Evolutionary conservation across 305 asterid genomes (phyloP).

Genomic region (Coffea humblotiana): DNA sequence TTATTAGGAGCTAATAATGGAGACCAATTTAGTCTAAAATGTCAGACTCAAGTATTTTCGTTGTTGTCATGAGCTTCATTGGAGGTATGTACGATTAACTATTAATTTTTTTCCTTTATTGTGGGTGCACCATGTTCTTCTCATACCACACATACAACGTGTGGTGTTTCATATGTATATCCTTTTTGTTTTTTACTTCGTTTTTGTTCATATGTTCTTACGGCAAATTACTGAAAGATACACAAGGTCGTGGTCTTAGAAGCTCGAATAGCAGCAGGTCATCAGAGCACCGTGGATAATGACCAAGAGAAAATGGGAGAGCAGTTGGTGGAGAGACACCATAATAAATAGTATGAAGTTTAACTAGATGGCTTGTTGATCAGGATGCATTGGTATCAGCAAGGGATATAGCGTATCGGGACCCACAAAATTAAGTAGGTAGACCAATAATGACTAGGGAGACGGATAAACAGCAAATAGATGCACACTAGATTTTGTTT

Average conservation of each 20-base stretch:
- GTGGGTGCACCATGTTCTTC: too few species aligned
- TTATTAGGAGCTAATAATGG: background rate
- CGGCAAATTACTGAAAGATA: background rate
- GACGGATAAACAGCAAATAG: background rate
- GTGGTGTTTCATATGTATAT: background rate
- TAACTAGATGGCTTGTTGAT: background rate
- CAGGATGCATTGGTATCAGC: slow-evolving; percentile 5
- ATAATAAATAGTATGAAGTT: slow-evolving; percentile 12
- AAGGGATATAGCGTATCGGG: background rate
- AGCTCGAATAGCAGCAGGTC: background rate
- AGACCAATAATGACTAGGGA: background rate
- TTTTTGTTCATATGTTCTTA: too few species aligned
- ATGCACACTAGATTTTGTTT: too few species aligned
- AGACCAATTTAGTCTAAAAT: too few species aligned
- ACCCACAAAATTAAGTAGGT: background rate
- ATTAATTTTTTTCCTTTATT: background rate
- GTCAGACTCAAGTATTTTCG: background rate
- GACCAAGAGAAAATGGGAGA: slow-evolving; percentile 11
- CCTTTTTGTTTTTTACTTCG: background rate
- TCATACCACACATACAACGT: too few species aligned
- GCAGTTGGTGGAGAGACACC: slow-evolving; percentile 27
- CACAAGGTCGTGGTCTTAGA: slow-evolving; percentile 12
- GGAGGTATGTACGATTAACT: background rate
- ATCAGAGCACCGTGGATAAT: background rate
- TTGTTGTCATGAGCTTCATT: background rate